Evolutionary conservation across 768 basidiomycete species (phyloP).

Genomic region (Collybia sp.): DNA sequence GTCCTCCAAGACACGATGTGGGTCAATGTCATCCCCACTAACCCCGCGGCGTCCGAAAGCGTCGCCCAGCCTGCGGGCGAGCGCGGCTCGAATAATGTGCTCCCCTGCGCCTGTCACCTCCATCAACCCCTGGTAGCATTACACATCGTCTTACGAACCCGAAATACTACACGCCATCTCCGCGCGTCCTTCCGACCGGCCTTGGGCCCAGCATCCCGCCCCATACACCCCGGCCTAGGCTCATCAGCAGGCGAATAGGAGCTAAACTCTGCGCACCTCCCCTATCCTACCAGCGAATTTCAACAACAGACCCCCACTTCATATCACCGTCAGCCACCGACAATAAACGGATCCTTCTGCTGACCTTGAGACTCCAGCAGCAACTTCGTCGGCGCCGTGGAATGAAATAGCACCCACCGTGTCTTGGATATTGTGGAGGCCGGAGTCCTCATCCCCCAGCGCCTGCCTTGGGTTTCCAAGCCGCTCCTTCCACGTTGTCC

Average conservation of each 20-base stretch:
- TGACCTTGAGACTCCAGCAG: slow-evolving; percentile 77
- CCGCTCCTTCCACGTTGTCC: slow-evolving; percentile 55
- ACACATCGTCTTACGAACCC: slow-evolving; percentile 2
- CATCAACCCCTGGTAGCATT: background rate
- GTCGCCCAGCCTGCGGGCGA: slow-evolving; percentile 56
- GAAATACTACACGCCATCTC: slow-evolving; percentile 55
- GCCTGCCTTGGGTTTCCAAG: slow-evolving; percentile 21
- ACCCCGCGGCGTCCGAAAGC: slow-evolving; percentile 20
- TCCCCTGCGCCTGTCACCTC: slow-evolving; percentile 61
- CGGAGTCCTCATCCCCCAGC: background rate
- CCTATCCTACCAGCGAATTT: slow-evolving; percentile 73
- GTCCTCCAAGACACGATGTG: slow-evolving; percentile 47
- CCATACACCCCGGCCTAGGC: slow-evolving; percentile 67
- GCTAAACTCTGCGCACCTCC: slow-evolving; percentile 16
- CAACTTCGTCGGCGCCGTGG: slow-evolving; percentile 37
- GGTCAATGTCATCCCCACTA: slow-evolving; percentile 33
- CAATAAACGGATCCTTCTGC: background rate
- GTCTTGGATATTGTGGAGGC: slow-evolving; percentile 51
- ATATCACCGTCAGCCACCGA: background rate
- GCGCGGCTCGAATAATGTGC: slow-evolving; percentile 50
- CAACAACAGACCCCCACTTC: slow-evolving; percentile 74
- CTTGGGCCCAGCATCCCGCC: slow-evolving; percentile 73
- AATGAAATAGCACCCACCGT: slow-evolving; percentile 79
- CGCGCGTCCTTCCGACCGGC: slow-evolving; percentile 11
- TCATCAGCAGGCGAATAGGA: background rate